Percentiles rank a stretch among this genome's conserved stretches.
These are phyloP conservation scores for Usnea hakonensis DNA, from an alignment of 495 filamentous ascomycete species.

Conservation along the genomic window DNA sequence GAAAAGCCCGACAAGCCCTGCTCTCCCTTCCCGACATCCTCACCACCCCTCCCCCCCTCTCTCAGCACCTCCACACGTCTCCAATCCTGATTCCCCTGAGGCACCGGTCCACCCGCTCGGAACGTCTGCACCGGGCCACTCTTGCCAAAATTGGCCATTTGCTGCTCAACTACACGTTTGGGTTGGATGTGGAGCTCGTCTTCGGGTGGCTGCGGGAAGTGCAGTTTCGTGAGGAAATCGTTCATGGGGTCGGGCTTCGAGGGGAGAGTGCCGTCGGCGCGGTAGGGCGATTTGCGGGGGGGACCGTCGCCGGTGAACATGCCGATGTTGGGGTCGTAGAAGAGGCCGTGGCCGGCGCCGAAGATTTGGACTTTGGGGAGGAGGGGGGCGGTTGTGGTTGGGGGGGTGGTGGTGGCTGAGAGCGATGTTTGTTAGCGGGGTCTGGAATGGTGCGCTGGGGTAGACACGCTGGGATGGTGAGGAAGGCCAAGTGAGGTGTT, in stretches of 20 bases:
- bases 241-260: background rate
- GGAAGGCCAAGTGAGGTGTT: background rate
- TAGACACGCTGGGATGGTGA: too few relatives aligned
- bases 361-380: background rate
- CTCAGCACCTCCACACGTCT: background rate
- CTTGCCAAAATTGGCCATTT: background rate
- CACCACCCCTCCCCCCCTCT: background rate
- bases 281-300: constrained; percentile 4
- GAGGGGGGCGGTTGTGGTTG: background rate
- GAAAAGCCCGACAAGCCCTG: background rate
- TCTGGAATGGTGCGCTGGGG: too few relatives aligned
- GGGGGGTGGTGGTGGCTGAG: background rate
- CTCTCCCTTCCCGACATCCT: background rate
- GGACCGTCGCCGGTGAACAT: constrained; percentile 16
- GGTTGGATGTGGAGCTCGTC: background rate
- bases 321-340: constrained; percentile 8
- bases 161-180: background rate
- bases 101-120: background rate
- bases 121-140: background rate
- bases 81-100: background rate
- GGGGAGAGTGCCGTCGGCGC: constrained; percentile 7
- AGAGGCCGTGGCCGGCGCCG: constrained; percentile 8
- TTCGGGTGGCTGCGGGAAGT: background rate
- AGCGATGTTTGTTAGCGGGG: background rate
- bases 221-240: background rate